Conservation (phyloP, 2,329 filamentous ascomycete species). For the Claviceps maximensis region DNA sequence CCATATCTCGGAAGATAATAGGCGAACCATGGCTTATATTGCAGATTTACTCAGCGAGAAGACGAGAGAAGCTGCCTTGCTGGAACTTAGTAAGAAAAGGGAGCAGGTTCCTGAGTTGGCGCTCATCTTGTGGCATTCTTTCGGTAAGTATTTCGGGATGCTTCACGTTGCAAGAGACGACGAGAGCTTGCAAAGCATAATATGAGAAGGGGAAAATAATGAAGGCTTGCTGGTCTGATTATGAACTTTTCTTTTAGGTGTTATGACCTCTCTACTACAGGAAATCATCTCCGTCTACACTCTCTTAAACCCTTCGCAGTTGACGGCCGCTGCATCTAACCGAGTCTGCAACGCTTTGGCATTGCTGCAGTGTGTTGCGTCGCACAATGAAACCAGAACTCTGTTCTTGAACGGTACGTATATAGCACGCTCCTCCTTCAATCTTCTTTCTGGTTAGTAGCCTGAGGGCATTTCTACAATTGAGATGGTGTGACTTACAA, state of each 20-base stretch:
- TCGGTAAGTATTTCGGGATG: slow-evolving; percentile 48
- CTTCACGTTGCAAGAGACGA: not conserved
- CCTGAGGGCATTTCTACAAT: too few species aligned
- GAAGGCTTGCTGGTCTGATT: not conserved
- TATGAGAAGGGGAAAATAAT: not conserved
- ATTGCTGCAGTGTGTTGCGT: slow-evolving; percentile 90
- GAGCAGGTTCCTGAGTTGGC: slow-evolving; percentile 96
- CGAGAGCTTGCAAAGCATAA: not conserved
- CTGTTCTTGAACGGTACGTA: slow-evolving; percentile 78
- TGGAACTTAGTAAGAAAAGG: slow-evolving; percentile 96
- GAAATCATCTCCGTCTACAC: slow-evolving; percentile 99
- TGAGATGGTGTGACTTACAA: slow-evolving; percentile 1
- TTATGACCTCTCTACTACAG: slow-evolving; percentile 94
- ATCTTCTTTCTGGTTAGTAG: not conserved
- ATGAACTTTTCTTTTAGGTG: slow-evolving; percentile 40
- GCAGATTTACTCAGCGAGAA: slow-evolving; percentile 79
- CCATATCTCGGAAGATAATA: slow-evolving; percentile 75
- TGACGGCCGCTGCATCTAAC: slow-evolving; percentile 95
- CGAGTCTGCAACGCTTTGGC: slow-evolving; percentile 94
- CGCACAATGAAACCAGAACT: slow-evolving; percentile 88
- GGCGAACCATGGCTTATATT: slow-evolving; percentile 84
- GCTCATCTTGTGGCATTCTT: slow-evolving; percentile 95
- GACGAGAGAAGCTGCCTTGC: slow-evolving; percentile 76
- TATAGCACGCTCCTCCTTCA: too few species aligned
- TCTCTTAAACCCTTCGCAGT: slow-evolving; percentile 86